These are phyloP conservation scores for Russula emetica DNA, from an alignment of 768 basidiomycete genomes.

Conservation along the genomic window DNA sequence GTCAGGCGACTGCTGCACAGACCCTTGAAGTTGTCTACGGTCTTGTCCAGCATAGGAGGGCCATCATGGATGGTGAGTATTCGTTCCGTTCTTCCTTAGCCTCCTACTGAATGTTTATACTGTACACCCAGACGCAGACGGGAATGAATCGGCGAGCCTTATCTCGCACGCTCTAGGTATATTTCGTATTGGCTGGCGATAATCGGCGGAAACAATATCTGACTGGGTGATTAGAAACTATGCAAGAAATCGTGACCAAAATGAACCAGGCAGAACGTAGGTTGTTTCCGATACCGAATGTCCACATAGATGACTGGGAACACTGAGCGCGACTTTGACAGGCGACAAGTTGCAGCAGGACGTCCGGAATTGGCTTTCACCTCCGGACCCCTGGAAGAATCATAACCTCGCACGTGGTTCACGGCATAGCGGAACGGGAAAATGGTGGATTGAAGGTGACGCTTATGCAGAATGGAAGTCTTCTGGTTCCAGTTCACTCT, in stretches of 20 bases:
- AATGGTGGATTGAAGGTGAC: slow-evolving; percentile 1
- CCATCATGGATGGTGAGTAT: slow-evolving; percentile 1
- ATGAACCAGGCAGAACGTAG: not conserved
- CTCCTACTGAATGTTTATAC: not conserved
- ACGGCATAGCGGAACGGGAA: not conserved
- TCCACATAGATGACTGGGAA: too few species aligned
- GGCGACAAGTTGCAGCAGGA: not conserved
- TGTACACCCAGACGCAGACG: not conserved
- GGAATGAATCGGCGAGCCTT: not conserved
- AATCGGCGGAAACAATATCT: not conserved
- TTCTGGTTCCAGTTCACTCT: not conserved
- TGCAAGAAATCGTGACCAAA: not conserved
- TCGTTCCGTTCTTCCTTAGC: not conserved
- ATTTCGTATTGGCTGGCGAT: not conserved
- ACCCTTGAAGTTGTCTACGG: not conserved
- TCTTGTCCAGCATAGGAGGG: slow-evolving; percentile 1
- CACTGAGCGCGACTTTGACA: not conserved
- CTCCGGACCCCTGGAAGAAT: slow-evolving; percentile 13
- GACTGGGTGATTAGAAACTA: not conserved
- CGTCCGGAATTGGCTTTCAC: slow-evolving; percentile 2
- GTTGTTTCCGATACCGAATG: not conserved
- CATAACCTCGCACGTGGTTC: not conserved
- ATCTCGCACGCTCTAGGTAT: not conserved
- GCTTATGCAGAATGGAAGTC: slow-evolving; percentile 3
- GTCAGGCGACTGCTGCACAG: not conserved